phyloP scores from a whole-genome alignment of 192 early-diverging fungal species.

The Coemansia sp. region DNA sequence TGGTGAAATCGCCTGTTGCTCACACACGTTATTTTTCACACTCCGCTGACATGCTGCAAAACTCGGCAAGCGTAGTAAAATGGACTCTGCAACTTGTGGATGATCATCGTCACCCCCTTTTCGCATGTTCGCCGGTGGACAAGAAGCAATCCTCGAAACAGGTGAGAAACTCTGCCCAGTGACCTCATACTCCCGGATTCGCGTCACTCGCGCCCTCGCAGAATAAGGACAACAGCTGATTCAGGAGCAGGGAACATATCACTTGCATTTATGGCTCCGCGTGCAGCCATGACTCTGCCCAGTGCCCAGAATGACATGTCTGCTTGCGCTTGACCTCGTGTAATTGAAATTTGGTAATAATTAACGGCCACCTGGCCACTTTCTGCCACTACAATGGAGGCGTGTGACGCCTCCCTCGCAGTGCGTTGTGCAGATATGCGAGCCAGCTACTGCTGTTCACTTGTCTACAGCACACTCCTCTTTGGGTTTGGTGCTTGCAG shows the following conservation, averaged over 20 bases:
- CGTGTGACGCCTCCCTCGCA: constrained; percentile 10
- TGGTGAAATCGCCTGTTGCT: background rate
- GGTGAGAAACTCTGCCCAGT: background rate
- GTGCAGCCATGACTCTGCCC: background rate
- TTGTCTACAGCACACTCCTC: too few species aligned
- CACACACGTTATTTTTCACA: background rate
- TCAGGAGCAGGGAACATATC: background rate
- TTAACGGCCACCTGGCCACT: background rate
- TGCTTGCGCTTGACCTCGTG: background rate
- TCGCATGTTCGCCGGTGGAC: background rate
- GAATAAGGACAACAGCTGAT: background rate
- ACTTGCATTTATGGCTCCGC: constrained; percentile 2
- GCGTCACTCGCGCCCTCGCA: background rate
- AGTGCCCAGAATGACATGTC: background rate
- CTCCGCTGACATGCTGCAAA: background rate
- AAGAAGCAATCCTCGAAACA: background rate
- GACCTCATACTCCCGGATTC: background rate
- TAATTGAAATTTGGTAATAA: constrained; percentile 3
- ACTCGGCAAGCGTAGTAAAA: background rate
- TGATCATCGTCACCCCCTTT: background rate
- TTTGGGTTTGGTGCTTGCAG: too few species aligned
- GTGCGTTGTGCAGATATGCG: background rate
- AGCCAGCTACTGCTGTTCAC: background rate
- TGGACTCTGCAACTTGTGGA: background rate
- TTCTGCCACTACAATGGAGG: background rate